Evolutionary conservation across 225 moss, liverwort and hornwort genomes (phyloP).

Genomic region (Climacium dendroides): DNA sequence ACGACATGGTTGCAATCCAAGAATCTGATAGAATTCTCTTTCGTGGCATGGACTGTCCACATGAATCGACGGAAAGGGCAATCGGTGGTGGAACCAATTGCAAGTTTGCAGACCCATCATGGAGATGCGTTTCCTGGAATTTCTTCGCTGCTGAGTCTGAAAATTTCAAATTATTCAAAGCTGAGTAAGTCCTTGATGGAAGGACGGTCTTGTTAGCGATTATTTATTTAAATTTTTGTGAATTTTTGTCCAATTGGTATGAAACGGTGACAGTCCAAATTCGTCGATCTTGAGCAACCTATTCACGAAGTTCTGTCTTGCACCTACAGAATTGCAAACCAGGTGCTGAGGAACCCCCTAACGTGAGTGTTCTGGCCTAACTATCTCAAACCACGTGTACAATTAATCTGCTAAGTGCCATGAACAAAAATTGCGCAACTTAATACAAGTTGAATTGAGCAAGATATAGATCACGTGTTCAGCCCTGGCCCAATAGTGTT

Average conservation of each 20-base stretch:
- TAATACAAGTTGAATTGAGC: neutral
- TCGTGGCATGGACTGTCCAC: neutral
- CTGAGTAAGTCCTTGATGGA: neutral
- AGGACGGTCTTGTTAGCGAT: neutral
- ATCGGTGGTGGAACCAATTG: conserved; percentile 29
- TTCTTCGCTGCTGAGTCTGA: neutral
- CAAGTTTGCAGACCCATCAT: conserved; percentile 13
- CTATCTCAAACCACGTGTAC: neutral
- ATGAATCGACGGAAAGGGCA: conserved; percentile 7
- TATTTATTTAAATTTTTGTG: neutral
- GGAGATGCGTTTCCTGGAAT: neutral
- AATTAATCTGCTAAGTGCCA: neutral
- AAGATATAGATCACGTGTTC: neutral
- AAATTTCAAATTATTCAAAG: too few species aligned
- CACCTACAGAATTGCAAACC: conserved; percentile 9
- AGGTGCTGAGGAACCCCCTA: conserved; percentile 6
- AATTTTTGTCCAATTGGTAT: neutral
- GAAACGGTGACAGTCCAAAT: neutral
- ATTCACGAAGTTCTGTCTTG: neutral
- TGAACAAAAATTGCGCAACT: neutral
- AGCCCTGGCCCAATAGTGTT: neutral
- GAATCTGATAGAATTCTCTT: conserved; percentile 14
- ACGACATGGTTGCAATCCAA: conserved; percentile 18
- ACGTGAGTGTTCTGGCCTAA: neutral
- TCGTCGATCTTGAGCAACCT: neutral